Evolutionary conservation across 768 basidiomycete genomes (phyloP).

Genomic region (Mycena vitilis): DNA sequence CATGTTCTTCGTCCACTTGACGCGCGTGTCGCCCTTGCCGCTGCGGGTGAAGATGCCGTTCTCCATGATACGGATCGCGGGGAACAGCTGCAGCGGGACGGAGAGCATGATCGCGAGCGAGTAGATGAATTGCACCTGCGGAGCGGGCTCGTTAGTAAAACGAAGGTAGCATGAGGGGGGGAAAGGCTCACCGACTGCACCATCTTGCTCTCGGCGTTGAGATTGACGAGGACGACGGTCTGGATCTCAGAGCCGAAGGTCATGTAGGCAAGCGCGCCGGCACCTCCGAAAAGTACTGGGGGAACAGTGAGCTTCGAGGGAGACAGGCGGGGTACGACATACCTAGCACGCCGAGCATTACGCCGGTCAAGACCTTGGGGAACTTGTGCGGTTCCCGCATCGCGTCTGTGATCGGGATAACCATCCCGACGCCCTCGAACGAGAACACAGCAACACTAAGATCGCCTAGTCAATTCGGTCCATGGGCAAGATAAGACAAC

Average conservation of each 20-base stretch:
- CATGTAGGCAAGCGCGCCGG: conserved; percentile 86
- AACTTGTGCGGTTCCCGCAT: conserved; percentile 97
- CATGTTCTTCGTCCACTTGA: conserved; percentile 98
- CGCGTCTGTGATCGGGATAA: conserved; percentile 96
- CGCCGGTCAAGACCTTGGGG: conserved; percentile 86
- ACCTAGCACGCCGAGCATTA: conserved; percentile 90
- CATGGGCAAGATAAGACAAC: not conserved
- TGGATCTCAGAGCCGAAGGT: conserved; percentile 90
- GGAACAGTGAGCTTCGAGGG: conserved; percentile 13
- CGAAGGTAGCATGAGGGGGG: conserved; percentile 28
- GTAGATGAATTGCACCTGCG: conserved; percentile 85
- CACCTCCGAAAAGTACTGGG: conserved; percentile 86
- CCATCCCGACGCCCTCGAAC: conserved; percentile 96
- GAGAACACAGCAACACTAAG: conserved; percentile 95
- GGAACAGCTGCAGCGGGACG: conserved; percentile 96
- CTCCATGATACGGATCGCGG: conserved; percentile 96
- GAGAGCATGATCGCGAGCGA: conserved; percentile 94
- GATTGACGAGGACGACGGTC: conserved; percentile 95
- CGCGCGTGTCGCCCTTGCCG: conserved; percentile 81
- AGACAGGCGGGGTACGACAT: conserved; percentile 37
- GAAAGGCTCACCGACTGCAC: conserved; percentile 80
- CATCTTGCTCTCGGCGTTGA: conserved; percentile 84
- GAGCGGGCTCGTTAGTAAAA: not conserved
- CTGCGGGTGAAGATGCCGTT: conserved; percentile 91
- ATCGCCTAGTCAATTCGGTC: too few relatives aligned